Evolutionary conservation across 116 monocot species (phyloP), one percentile per base, ranked within the genome.

Genomic region (Zostera marina): DNA sequence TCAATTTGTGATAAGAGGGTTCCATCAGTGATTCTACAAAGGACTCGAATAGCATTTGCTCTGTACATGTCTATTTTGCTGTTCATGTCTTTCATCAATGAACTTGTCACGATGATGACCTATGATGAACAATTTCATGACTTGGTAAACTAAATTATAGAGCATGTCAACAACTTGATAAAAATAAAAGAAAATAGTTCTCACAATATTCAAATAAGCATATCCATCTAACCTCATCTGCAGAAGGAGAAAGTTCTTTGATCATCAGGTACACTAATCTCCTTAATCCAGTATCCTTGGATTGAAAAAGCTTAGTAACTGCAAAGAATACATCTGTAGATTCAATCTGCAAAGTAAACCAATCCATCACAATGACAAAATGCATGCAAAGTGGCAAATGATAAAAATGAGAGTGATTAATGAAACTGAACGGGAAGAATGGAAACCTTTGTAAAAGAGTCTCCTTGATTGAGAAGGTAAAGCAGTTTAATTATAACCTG

Each of bases 21-120:
- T 11, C 98, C 81, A 63, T 98, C 98, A 13, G 75, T 98, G 22
- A 98, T 98, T 75, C 98, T 82, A 67, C 86, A 90, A 32, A 98
- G 85, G 67, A 98, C 98, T 41, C 98, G 65, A 48, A 98, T 98
- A 11, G 98, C 98, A 79, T 98, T 98, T 46, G 98, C 98, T 47
- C 98, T 71, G 51, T 98, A 98, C 98, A 90, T 98, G 63, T 98
- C 98, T 0, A 83, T 98, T 76, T 89, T 98, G 65, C 98, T 98
- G 63, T 85, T 98, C 98, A 98, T 98, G 60, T 98, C 98, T 66
- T 98, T 98, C 98, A 98, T 98, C 68, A 98, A 63, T 21, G 98
- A 98, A 51, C 98, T 98, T 11, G 98, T 98, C 62, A 98, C 98
- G 60, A 98, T 98, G 57, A 98, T 90, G 59, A 90, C 98, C 98